Base-by-base conservation (phyloP, 2,329 filamentous ascomycete genomes). In the Phoma sp. region DNA sequence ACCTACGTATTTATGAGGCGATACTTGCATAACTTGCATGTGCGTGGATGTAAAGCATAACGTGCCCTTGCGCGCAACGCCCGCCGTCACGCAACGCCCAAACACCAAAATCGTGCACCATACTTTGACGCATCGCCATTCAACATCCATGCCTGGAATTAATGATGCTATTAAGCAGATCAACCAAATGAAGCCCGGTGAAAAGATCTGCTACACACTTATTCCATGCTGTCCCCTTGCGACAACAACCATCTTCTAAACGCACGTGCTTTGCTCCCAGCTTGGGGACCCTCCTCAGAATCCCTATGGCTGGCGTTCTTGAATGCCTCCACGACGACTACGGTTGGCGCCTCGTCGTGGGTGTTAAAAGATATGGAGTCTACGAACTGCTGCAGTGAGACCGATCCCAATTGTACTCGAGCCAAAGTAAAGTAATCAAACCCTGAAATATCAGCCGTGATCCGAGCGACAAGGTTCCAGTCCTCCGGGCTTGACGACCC, bases 381-480 rank as follows among this genome's bases (percentile, higher is more conserved):
- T 1, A 73, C 30, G 43, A 72, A 72, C 5, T 66, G 57, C 12
- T 61, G 57, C 20, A 72, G 55, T 5, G 67, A 57, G 20, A 73
- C 55, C 7, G 64, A 64, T 2, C 70, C 70, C 14, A 72, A 57
- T 37, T 65, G 67, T 23, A 65, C 49, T 2, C 65, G 64, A 7
- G 67, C 60, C 47, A 68, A 59, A 1, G 53, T 51, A 12, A 73
- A 37, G 38, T 64, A 67, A 50, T 71, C 66, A 29, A 46, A 60
- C 23, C 56, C 56, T 14, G 53, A 45, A 0, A 60, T 54, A 18
- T 66, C 62, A 7, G 60, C 50, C 1, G 63, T 63, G 29, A 61
- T 67, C 2, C 65, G 62, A 6, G 62, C 53, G 7, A 73, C 61
- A 9, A 71, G 58, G 21, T 65, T 60, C 70, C 69, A 72, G 11